Evolutionary conservation across 1,284 basidiomycete genomes (phyloP), one percentile per base, ranked within the genome.

Genomic region (Stygiomarasmius scandens): DNA sequence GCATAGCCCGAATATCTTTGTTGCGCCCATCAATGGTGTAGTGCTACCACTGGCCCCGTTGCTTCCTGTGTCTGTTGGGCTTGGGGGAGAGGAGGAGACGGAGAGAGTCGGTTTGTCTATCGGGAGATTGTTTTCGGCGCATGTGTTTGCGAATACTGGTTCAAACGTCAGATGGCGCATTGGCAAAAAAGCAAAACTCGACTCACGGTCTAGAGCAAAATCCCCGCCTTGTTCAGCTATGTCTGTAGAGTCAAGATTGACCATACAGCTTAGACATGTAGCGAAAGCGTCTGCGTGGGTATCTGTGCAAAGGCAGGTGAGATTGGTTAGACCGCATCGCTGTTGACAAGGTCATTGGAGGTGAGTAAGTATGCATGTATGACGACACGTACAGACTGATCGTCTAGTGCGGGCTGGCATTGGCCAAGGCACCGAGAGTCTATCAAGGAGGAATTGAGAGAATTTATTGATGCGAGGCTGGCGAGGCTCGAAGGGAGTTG

Each of bases 271-370:
- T 3, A 49, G n/a, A 32, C 48, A 49, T 14, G 48, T 29, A 20
- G 48, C 48, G 27, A 49, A 49, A 16, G 16, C 6, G 19, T 27
- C 12, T 29, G 32, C 16, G n/a, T 49, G 25, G 48, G 9, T 32
- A 25, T 49, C 25, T n/a, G 48, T 49, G 48, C 48, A 49, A 22
- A 49, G 48, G 22, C 48, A 49, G 48, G 24, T 16, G 25, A 49
- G 10, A 19, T 19, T 41, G 8, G 38, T 41, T n/a, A 19, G 16
- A 16, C n/a, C 38, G 38, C 38, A 41, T 41, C 16, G 6, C 38
- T 41, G 16, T 9, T 5, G 16, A n/a, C n/a, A 41, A 41, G 6
- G n/a, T n/a, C 38, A 19, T 9, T 41, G 11, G 16, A 19, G 5
- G 38, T 41, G 6, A 41, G n/a, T 41, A 5, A 41, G 38, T 6